Base-by-base conservation (phyloP, 2,329 filamentous ascomycete species). In the Pseudocercospora fuligena region DNA sequence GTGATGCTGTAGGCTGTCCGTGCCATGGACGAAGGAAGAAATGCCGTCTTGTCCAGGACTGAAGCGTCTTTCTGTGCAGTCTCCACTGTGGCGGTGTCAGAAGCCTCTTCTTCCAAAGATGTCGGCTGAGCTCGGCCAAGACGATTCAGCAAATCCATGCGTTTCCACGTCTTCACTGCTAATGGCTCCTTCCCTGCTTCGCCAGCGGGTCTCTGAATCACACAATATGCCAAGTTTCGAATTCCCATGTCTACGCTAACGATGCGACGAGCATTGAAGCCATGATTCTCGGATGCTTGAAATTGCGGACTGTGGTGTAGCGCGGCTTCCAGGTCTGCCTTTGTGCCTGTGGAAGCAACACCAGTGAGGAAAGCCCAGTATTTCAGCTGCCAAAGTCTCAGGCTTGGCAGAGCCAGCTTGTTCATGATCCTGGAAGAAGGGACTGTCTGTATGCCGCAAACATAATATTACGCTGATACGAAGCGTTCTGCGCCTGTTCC, bases 241-340 rank as follows among this genome's bases (percentile, higher is more conserved):
- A 96, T 91, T 3, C 92, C 92, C 87, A 95, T 90, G 77, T 96
- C 92, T 68, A 96, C 90, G 75, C 91, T 94, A 36, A 95, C 78
- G 25, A 95, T 83, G 51, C 89, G 84, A 16, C 12, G 33, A 71
- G 82, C 16, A 16, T 43, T 43, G 66, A 64, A 57, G 62, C 49
- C 33, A 31, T 25, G 49, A 43, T 2, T 23, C 27, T 16, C 25
- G 36, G 36, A 54, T 47, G 31, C 51, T 31, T 40, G 31, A 29
- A 5, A 23, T 6, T 19, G 31, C 3, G 56, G 31, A 23, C 47
- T 49, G 1, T 54, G 40, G 3, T 29, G 47, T 19, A 77, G 64
- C 1, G 49, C 51, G 2, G 79, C 72, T 11, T 82, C 73, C 3
- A 92, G 81, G 12, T 82, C 78, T 0, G 81, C 69, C 74, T 92